Percentiles rank a stretch among this genome's conserved stretches.
These are phyloP conservation scores for Aspergillus novoparasiticus DNA, from an alignment of 2,329 filamentous ascomycete genomes.

Conservation along the genomic window DNA sequence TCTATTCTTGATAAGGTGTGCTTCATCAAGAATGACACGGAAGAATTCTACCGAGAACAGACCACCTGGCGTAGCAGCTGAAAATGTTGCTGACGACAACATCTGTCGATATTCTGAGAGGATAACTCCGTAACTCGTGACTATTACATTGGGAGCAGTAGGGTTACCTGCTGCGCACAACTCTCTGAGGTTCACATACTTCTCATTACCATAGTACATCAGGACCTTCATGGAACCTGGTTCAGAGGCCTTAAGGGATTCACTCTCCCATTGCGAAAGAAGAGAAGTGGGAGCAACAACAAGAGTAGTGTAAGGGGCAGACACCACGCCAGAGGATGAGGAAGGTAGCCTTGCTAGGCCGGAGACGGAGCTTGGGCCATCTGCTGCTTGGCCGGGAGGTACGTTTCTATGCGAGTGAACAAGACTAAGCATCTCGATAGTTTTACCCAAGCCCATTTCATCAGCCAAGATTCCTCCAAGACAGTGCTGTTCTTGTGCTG, in stretches of 20 bases:
- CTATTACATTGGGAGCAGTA: conserved; percentile 83
- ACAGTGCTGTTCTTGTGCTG: conserved; percentile 90
- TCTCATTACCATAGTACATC: conserved; percentile 91
- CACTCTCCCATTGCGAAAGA: conserved; percentile 95
- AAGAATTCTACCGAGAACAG: conserved; percentile 94
- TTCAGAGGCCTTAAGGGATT: conserved; percentile 86
- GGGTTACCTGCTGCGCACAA: conserved; percentile 77
- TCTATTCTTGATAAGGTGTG: conserved; percentile 87
- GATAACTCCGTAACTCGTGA: conserved; percentile 92
- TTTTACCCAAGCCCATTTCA: conserved; percentile 97
- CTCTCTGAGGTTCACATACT: conserved; percentile 73
- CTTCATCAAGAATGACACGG: conserved; percentile 92
- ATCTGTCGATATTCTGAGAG: conserved; percentile 86
- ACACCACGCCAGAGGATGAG: conserved; percentile 59
- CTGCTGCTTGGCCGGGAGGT: conserved; percentile 31
- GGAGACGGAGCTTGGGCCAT: conserved; percentile 53
- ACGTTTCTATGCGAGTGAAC: conserved; percentile 80
- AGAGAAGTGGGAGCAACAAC: conserved; percentile 97
- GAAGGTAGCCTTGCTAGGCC: conserved; percentile 64
- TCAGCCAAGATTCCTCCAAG: conserved; percentile 91
- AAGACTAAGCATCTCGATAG: conserved; percentile 95
- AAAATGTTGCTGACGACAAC: conserved; percentile 38
- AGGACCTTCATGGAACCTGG: conserved; percentile 79
- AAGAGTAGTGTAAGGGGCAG: conserved; percentile 84
- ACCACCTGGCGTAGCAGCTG: conserved; percentile 62